Percentiles rank a stretch among this genome's conserved stretches.
Conservation (phyloP, 352 stramenopile genomes). For the Pythium diclinum region DNA sequence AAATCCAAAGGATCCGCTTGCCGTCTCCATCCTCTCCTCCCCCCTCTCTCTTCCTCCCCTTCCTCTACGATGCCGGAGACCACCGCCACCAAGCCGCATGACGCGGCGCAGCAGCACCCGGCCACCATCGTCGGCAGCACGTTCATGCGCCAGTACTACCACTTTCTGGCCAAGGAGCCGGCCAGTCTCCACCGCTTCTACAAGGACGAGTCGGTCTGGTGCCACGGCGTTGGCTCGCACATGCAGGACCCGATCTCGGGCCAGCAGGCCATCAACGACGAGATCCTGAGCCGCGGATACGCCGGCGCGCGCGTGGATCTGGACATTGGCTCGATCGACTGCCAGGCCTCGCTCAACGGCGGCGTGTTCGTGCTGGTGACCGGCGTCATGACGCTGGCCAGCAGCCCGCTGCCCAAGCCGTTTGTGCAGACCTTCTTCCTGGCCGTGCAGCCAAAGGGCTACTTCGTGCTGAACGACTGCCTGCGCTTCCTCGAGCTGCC, state of each 20-base stretch:
- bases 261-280: conserved; percentile 79
- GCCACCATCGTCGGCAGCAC: conserved; percentile 69
- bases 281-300: conserved; percentile 80
- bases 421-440: conserved; percentile 90
- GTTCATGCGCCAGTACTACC: conserved; percentile 90
- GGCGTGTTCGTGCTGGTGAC: conserved; percentile 85
- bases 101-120: conserved; percentile 43
- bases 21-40: not conserved
- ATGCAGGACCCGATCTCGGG: conserved; percentile 79
- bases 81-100: conserved; percentile 8
- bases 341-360: conserved; percentile 63
- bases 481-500: conserved; percentile 80
- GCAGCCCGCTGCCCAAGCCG: conserved; percentile 48
- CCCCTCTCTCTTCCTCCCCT: conserved; percentile 12
- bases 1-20: conserved; percentile 4
- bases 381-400: conserved; percentile 78
- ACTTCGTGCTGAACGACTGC: conserved; percentile 88
- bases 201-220: conserved; percentile 83
- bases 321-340: conserved; percentile 84
- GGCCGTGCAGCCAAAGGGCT: conserved; percentile 83
- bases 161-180: conserved; percentile 81
- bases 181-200: conserved; percentile 87
- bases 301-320: conserved; percentile 74
- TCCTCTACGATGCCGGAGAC: conserved; percentile 45
- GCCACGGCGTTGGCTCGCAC: conserved; percentile 72